Percentiles rank a stretch among this genome's conserved stretches.
phyloP scores from a whole-genome alignment of 139 green algal species.

The Coccomyxa sp. region DNA sequence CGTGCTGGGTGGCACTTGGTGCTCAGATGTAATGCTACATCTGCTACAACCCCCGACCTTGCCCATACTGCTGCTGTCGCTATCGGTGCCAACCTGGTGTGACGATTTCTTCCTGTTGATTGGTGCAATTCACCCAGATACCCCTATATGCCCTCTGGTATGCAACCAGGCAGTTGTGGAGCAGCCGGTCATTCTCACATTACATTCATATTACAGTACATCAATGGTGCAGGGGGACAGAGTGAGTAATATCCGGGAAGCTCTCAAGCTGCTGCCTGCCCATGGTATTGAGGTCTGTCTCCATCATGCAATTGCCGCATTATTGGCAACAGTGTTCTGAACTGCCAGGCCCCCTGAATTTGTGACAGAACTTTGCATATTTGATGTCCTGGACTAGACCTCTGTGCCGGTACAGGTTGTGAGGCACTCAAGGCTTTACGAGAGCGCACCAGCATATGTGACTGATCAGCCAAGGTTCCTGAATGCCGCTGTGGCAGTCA shows the following conservation, averaged over 20 bases:
- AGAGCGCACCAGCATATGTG: conserved; percentile 76
- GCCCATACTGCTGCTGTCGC: conserved; percentile 13
- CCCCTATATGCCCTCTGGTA: not conserved
- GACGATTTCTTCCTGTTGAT: not conserved
- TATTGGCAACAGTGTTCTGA: not conserved
- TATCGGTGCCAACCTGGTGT: conserved; percentile 19
- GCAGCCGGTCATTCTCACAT: too few species aligned
- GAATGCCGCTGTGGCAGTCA: conserved; percentile 72
- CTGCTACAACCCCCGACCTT: not conserved
- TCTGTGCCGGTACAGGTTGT: conserved; percentile 40
- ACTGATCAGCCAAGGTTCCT: conserved; percentile 84
- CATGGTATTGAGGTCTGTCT: conserved; percentile 15
- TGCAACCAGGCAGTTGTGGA: too few species aligned
- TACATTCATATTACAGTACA: not conserved
- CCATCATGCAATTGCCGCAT: not conserved
- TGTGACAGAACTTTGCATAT: not conserved
- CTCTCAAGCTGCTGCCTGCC: conserved; percentile 11
- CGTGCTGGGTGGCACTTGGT: not conserved
- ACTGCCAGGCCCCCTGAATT: not conserved
- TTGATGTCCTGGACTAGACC: not conserved
- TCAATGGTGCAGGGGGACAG: conserved; percentile 11
- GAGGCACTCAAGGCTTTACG: conserved; percentile 74
- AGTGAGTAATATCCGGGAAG: conserved; percentile 14
- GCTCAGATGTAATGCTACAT: not conserved
- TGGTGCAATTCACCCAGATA: not conserved